A percentile compares a stretch with the other conserved stretches of the same genome.
Evolutionary conservation across 345 rosid species (phyloP).

Genomic region (Chamaenerion angustifolium): DNA sequence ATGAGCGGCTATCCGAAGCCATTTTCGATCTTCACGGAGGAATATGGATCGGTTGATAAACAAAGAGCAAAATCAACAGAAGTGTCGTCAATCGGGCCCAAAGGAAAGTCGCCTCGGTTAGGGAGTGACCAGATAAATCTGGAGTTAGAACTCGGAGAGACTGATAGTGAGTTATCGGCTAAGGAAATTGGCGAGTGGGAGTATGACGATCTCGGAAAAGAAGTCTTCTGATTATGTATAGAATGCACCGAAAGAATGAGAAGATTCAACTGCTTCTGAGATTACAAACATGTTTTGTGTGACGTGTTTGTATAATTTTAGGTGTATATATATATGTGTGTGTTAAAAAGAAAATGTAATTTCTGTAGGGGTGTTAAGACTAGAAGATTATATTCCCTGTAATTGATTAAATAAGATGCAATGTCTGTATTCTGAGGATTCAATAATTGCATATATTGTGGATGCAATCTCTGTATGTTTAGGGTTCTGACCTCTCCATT

Average conservation of each 20-base stretch:
- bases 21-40: conserved; percentile 12
- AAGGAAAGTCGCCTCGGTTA: conserved; percentile 7
- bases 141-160: conserved; percentile 28
- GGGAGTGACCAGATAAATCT: conserved; percentile 23
- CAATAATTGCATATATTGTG: too few species aligned
- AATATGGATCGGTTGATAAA: conserved; percentile 9
- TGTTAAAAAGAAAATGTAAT: not conserved
- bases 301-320: too few species aligned
- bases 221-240: conserved; percentile 8
- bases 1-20: conserved; percentile 6
- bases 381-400: too few species aligned
- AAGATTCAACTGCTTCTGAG: too few species aligned
- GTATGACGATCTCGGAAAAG: conserved; percentile 46
- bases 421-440: too few species aligned
- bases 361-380: too few species aligned
- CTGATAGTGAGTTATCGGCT: conserved; percentile 19
- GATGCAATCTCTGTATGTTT: too few species aligned
- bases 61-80: conserved; percentile 8
- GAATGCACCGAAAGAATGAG: too few species aligned
- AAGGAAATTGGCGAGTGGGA: conserved; percentile 76
- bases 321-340: too few species aligned
- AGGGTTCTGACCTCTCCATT: too few species aligned
- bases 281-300: too few species aligned
- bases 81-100: conserved; percentile 6
- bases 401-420: too few species aligned